Evolutionary conservation across 2,329 filamentous ascomycete genomes (phyloP), one percentile per base, ranked within the genome.

Genomic region (Purpureocillium takamizusanense): DNA sequence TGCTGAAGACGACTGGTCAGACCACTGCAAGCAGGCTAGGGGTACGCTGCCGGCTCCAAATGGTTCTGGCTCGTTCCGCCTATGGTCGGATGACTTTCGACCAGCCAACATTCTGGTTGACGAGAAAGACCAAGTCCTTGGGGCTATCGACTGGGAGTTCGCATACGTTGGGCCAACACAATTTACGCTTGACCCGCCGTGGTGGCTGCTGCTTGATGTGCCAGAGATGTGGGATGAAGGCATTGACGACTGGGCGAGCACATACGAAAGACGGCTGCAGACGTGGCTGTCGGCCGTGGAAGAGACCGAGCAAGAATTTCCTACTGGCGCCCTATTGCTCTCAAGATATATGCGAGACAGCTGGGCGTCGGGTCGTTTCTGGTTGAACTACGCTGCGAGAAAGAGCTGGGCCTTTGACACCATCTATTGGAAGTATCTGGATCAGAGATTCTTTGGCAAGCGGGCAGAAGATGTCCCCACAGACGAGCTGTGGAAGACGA

Each of bases 361-460:
- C 40, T 63, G 55, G 62, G 50, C 55, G 28, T 57, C 47, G 1
- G 46, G 53, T 7, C 43, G 47, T 2, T 62, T 58, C 42, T 55
- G 47, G 48, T 35, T 62, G 11, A 59, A 43, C 39, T 61, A 61
- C 14, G 59, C 50, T 4, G 57, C 52, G 2, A 53, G 55, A 38
- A 61, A 60, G 31, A 62, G 57, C 35, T 62, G 55, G 57, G 55
- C 49, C 0, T 62, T 63, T 40, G 60, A 65, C 35, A 38, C 46
- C 6, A 41, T 61, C 5, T 65, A 42, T 38, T 65, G 59, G 60
- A 57, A 46, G 28, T 59, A 42, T 39, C 39, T 63, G 10, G 57
- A 65, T 35, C 47, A 56, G 42, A 47, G 39, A 5, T 60, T 54
- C 39, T 63, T 60, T 35, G 42, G 45, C 3, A 9, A 41, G 18